Percentiles rank a stretch among this genome's conserved stretches.
Evolutionary conservation across 208 protist species (phyloP).

Genomic region (Leishmania gerbilli): DNA sequence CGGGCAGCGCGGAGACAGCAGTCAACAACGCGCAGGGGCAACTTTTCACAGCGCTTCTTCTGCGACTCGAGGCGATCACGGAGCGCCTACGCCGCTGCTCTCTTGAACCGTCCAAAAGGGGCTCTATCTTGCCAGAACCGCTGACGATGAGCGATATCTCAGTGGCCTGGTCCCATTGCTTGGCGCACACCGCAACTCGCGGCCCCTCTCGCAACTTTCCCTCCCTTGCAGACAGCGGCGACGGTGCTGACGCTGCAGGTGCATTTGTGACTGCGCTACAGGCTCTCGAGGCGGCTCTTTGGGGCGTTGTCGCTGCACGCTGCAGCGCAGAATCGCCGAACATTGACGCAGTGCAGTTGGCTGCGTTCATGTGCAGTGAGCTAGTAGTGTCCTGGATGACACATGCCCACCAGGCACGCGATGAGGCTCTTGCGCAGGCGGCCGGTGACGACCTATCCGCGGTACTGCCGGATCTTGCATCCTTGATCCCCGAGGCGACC

Average conservation of each 20-base stretch:
- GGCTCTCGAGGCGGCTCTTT: conserved; percentile 12
- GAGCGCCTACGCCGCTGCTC: neutral
- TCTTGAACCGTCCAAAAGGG: neutral
- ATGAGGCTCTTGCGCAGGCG: neutral
- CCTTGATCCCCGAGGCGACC: neutral
- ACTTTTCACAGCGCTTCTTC: neutral
- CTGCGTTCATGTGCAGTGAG: conserved; percentile 3
- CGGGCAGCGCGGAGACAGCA: no score
- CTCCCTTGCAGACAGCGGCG: neutral
- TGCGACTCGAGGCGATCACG: neutral
- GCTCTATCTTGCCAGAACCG: neutral
- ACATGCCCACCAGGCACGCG: neutral
- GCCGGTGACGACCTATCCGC: neutral
- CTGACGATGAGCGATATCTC: neutral
- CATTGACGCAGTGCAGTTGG: neutral
- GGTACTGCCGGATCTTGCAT: neutral
- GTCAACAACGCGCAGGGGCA: neutral
- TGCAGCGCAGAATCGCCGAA: neutral
- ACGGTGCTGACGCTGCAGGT: neutral
- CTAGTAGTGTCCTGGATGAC: conserved; percentile 6
- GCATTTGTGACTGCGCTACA: neutral
- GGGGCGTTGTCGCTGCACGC: conserved; percentile 6
- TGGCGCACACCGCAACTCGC: neutral
- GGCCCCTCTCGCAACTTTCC: no score
- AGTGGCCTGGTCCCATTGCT: neutral